Evolutionary conservation across 768 basidiomycete genomes (phyloP).

Genomic region (Pulveroboletus sp.): DNA sequence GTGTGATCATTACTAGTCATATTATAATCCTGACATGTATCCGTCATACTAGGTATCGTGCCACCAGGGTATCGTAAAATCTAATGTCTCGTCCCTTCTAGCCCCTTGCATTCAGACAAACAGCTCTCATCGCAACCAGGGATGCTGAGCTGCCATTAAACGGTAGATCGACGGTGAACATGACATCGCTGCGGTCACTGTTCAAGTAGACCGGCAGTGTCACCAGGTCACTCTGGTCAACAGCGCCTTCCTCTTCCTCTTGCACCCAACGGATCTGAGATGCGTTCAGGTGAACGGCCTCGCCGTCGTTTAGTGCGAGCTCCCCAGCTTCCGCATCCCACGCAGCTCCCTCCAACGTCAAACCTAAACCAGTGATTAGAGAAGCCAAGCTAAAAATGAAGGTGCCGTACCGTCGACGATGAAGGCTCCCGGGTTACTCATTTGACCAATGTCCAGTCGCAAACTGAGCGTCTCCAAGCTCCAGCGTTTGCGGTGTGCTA

Average conservation of each 20-base stretch:
- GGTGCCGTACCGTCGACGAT: conserved; percentile 82
- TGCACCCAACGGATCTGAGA: conserved; percentile 90
- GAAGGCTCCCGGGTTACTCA: conserved; percentile 75
- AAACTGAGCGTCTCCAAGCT: conserved; percentile 86
- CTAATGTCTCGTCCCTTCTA: conserved; percentile 26
- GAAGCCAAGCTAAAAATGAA: background rate
- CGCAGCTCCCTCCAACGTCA: conserved; percentile 82
- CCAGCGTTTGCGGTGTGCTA: conserved; percentile 89
- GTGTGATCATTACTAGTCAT: conserved; percentile 18
- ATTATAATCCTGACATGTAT: conserved; percentile 15
- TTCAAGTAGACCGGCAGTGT: conserved; percentile 93
- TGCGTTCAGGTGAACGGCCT: conserved; percentile 69
- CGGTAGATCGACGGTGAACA: conserved; percentile 86
- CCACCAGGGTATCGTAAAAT: conserved; percentile 21
- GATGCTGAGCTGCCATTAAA: conserved; percentile 64
- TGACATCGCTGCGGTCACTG: conserved; percentile 78
- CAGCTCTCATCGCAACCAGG: conserved; percentile 81
- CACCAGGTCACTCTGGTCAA: conserved; percentile 44
- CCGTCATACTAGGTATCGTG: conserved; percentile 27
- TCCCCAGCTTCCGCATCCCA: conserved; percentile 55
- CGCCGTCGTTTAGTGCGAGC: conserved; percentile 81
- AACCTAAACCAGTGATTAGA: conserved; percentile 46
- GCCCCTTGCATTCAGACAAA: conserved; percentile 83
- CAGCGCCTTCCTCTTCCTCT: conserved; percentile 37
- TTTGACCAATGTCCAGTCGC: conserved; percentile 75